Evolutionary conservation across 2,329 filamentous ascomycete genomes (phyloP).

Genomic region (Amphichorda felina): DNA sequence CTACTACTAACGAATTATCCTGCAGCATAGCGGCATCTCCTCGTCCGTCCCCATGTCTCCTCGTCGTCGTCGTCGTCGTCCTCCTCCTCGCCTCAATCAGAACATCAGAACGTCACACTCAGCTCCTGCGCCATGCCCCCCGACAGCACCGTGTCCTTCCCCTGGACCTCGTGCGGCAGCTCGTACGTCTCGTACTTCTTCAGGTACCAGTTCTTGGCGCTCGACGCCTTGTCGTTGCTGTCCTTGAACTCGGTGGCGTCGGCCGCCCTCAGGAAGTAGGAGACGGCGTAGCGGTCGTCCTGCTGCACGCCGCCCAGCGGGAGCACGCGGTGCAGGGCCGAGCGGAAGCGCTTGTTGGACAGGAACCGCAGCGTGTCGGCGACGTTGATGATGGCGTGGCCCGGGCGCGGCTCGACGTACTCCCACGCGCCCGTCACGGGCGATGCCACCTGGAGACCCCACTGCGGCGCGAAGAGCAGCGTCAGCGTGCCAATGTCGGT

Average conservation of each 20-base stretch:
- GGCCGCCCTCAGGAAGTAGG: slow-evolving; percentile 45
- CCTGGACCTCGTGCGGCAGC: slow-evolving; percentile 1
- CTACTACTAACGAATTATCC: too few relatives aligned
- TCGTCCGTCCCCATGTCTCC: too few relatives aligned
- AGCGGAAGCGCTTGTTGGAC: slow-evolving; percentile 38
- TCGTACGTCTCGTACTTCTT: slow-evolving; percentile 1
- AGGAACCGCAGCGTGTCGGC: slow-evolving; percentile 47
- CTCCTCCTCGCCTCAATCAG: too few relatives aligned
- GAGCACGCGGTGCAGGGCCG: slow-evolving; percentile 45
- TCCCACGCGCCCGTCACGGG: slow-evolving; percentile 17
- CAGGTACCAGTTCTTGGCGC: slow-evolving; percentile 17
- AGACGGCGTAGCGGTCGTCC: slow-evolving; percentile 46
- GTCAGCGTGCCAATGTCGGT: slow-evolving; percentile 45
- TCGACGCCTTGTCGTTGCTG: slow-evolving; percentile 11
- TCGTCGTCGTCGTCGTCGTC: too few relatives aligned
- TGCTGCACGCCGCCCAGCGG: neutral
- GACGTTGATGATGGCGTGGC: slow-evolving; percentile 47
- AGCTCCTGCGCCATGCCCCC: slow-evolving; percentile 2
- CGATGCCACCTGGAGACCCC: slow-evolving; percentile 43
- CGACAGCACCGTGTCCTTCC: neutral
- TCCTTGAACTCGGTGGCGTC: slow-evolving; percentile 43
- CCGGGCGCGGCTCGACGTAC: slow-evolving; percentile 16
- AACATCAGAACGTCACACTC: too few relatives aligned
- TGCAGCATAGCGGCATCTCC: too few relatives aligned
- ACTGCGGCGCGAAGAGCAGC: slow-evolving; percentile 41